Percentiles rank a stretch among this genome's conserved stretches.
Evolutionary conservation across 257 asterid species (phyloP).

Genomic region (Penstemon eatonii): DNA sequence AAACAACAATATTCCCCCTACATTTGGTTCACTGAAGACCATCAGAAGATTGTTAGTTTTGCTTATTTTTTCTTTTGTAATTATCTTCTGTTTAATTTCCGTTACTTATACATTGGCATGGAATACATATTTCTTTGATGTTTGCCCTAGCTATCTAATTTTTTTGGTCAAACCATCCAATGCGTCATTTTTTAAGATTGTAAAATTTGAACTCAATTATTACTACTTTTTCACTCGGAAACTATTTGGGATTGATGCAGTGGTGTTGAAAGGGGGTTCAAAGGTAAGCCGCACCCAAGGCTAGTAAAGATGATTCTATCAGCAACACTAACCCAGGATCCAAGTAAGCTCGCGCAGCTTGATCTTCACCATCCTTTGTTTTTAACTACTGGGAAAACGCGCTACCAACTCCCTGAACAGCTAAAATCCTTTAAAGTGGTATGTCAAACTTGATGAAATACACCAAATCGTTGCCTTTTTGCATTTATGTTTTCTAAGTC

Average conservation of each 20-base stretch:
- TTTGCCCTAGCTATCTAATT: background rate
- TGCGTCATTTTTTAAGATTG: background rate
- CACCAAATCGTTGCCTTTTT: background rate
- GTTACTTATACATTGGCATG: background rate
- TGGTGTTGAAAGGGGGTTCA: slow-evolving; percentile 81
- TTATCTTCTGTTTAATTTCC: slow-evolving; percentile 21
- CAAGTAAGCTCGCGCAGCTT: slow-evolving; percentile 89
- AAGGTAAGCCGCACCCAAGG: slow-evolving; percentile 69
- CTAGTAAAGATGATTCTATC: slow-evolving; percentile 84
- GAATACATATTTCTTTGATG: background rate
- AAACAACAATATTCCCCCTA: slow-evolving; percentile 29
- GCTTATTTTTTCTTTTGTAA: slow-evolving; percentile 7
- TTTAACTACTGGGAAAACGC: slow-evolving; percentile 68
- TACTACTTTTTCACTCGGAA: slow-evolving; percentile 10
- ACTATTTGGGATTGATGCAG: slow-evolving; percentile 41
- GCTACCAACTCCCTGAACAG: slow-evolving; percentile 77
- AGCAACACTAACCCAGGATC: slow-evolving; percentile 95
- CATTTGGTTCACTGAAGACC: slow-evolving; percentile 67
- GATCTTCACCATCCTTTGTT: slow-evolving; percentile 84
- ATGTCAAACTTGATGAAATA: slow-evolving; percentile 20
- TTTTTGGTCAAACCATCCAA: background rate
- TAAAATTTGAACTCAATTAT: background rate
- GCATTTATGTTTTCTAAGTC: slow-evolving; percentile 17
- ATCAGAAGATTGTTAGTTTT: slow-evolving; percentile 70
- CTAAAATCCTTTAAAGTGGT: slow-evolving; percentile 86